Conservation (phyloP, 2,329 filamentous ascomycete species). For the Incumbomyces lentus region DNA sequence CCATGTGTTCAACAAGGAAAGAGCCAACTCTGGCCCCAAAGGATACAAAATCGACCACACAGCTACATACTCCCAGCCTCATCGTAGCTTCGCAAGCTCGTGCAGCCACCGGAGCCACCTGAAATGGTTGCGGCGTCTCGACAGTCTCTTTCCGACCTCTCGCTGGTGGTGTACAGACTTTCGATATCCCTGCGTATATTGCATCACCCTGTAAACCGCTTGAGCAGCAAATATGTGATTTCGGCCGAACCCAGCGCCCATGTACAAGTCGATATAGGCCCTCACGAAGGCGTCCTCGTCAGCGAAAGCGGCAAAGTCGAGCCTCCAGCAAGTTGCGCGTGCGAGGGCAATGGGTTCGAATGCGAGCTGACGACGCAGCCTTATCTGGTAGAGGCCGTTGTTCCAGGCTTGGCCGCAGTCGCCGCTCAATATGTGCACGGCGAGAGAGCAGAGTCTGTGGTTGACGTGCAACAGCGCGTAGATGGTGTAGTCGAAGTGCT, state of each 20-base stretch:
- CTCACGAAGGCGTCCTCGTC: not conserved
- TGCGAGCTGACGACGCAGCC: not conserved
- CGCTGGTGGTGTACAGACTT: no score
- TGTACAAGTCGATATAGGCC: not conserved
- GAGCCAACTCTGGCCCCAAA: no score
- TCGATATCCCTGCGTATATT: not conserved
- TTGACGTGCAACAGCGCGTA: not conserved
- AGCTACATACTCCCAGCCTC: no score
- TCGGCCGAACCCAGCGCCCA: not conserved
- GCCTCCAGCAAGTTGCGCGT: not conserved
- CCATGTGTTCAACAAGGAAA: no score
- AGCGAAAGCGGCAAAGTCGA: not conserved
- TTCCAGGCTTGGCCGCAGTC: not conserved
- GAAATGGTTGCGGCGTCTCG: no score
- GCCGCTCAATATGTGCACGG: not conserved
- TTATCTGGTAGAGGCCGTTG: not conserved
- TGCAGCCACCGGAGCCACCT: no score
- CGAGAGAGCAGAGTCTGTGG: not conserved
- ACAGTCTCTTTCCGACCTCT: no score
- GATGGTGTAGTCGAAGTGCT: not conserved
- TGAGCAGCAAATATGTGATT: not conserved
- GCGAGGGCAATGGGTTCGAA: not conserved
- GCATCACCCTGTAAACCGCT: not conserved
- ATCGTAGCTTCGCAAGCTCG: no score
- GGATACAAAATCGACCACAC: no score